Conservation (phyloP, 2,329 filamentous ascomycete genomes). For the Alternaria arbusti region DNA sequence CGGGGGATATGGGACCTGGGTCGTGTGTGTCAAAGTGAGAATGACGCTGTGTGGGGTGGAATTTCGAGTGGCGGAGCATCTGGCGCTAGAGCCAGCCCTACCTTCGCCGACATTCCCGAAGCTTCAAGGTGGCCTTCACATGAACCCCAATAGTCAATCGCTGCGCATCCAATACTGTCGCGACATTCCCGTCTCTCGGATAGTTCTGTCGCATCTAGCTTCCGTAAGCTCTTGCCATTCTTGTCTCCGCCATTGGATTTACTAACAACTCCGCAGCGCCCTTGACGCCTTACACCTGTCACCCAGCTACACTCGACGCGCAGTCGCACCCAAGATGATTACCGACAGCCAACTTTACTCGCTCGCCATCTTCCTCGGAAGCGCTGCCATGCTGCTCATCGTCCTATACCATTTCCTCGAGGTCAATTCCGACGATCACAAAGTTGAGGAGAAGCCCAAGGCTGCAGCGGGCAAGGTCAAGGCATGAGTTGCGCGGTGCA, state of each 20-base stretch:
- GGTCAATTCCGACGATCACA: slow-evolving; percentile 75
- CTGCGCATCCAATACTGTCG: slow-evolving; percentile 2
- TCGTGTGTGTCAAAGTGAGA: slow-evolving; percentile 42
- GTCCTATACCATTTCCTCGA: slow-evolving; percentile 96
- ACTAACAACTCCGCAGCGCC: slow-evolving; percentile 26
- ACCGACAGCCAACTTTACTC: slow-evolving; percentile 90
- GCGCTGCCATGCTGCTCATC: slow-evolving; percentile 87
- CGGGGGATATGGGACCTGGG: slow-evolving; percentile 18
- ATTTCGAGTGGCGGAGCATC: slow-evolving; percentile 26
- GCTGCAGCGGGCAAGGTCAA: slow-evolving; percentile 37
- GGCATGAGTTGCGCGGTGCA: slow-evolving; percentile 8
- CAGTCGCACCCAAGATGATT: slow-evolving; percentile 74
- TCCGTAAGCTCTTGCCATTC: slow-evolving; percentile 2
- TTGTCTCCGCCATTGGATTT: background rate
- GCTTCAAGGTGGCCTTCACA: slow-evolving; percentile 36
- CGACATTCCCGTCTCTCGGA: slow-evolving; percentile 11
- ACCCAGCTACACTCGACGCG: slow-evolving; percentile 25
- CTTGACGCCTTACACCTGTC: slow-evolving; percentile 5
- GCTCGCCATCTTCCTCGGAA: slow-evolving; percentile 91
- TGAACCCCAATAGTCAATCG: slow-evolving; percentile 9
- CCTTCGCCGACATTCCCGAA: slow-evolving; percentile 24
- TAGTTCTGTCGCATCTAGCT: background rate
- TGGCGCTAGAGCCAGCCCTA: slow-evolving; percentile 22
- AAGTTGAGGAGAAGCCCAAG: slow-evolving; percentile 36
- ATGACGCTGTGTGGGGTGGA: slow-evolving; percentile 45